A percentile compares a stretch with the other conserved stretches of the same genome.
Conservation (phyloP, 441 rosid genomes). For the Gossypium davidsonii region DNA sequence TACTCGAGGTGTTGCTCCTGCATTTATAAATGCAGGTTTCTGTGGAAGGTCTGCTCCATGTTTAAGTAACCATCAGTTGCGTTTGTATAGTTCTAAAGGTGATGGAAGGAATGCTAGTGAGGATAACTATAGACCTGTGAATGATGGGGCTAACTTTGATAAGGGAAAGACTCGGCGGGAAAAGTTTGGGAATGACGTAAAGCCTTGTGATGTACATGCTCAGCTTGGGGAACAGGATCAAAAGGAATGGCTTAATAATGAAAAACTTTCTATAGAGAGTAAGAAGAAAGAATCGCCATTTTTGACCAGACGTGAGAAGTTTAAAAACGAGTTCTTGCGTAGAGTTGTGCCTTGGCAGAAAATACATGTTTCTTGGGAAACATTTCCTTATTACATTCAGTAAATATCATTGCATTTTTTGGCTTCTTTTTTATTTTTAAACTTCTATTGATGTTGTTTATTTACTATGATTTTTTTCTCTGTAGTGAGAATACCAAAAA, state of each 20-base stretch:
- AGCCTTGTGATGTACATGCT: conserved; percentile 50
- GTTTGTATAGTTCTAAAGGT: conserved; percentile 69
- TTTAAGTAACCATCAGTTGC: conserved; percentile 32
- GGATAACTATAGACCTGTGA: conserved; percentile 47
- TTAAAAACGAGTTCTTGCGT: conserved; percentile 67
- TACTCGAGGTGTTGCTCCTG: conserved; percentile 20
- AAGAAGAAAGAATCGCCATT: conserved; percentile 74
- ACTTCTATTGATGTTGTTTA: conserved; percentile 13
- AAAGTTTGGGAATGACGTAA: conserved; percentile 26
- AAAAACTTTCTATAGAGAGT: conserved; percentile 63
- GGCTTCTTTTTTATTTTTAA: background rate
- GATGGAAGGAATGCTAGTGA: conserved; percentile 77
- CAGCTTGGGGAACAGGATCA: conserved; percentile 79
- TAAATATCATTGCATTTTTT: conserved; percentile 28
- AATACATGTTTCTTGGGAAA: conserved; percentile 79
- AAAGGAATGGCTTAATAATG: conserved; percentile 81
- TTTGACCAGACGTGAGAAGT: conserved; percentile 61
- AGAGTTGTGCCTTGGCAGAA: conserved; percentile 88
- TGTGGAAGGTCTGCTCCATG: conserved; percentile 19
- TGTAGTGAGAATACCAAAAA: conserved; percentile 65
- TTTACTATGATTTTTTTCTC: conserved; percentile 4
- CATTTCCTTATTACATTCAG: conserved; percentile 83
- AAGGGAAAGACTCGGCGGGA: conserved; percentile 38
- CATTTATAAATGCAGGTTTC: conserved; percentile 21
- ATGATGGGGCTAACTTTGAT: conserved; percentile 35